Evolutionary conservation across 2,329 filamentous ascomycete genomes (phyloP).

Genomic region (Arthrinium phaeospermum): DNA sequence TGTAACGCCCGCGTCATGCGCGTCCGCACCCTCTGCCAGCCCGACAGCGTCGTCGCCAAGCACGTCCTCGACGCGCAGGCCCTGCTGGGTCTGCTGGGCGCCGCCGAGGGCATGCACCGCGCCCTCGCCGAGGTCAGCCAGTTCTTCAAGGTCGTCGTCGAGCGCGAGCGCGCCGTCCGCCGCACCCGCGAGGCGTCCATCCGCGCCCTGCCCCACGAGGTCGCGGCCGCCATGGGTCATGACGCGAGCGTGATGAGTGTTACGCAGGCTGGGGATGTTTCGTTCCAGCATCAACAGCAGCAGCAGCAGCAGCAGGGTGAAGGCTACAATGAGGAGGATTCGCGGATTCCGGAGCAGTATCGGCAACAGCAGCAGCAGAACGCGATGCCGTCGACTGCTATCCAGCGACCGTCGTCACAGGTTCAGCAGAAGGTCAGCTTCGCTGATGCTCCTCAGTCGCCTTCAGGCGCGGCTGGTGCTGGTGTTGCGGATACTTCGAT

Average conservation of each 20-base stretch:
- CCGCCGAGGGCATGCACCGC: conserved; percentile 48
- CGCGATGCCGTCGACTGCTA: neutral
- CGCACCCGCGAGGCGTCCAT: conserved; percentile 18
- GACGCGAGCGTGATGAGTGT: neutral
- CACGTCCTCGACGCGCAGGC: conserved; percentile 60
- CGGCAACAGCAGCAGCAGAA: neutral
- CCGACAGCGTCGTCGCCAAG: conserved; percentile 63
- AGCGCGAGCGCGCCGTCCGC: conserved; percentile 46
- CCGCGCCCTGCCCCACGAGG: conserved; percentile 5
- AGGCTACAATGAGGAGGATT: neutral
- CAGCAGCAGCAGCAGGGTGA: neutral
- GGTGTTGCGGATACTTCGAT: neutral
- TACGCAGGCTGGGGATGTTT: neutral
- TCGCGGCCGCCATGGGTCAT: neutral
- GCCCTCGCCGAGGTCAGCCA: conserved; percentile 56
- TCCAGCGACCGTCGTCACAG: neutral
- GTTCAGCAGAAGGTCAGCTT: conserved; percentile 3
- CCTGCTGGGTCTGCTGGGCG: conserved; percentile 56
- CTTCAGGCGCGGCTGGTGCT: neutral
- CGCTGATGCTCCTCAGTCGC: neutral
- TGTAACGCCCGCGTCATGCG: conserved; percentile 58
- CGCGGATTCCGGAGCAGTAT: neutral
- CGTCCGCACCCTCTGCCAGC: conserved; percentile 62
- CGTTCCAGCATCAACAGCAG: neutral
- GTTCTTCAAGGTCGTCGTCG: conserved; percentile 60